Base-by-base conservation (phyloP, 148 eudicot species). In the Nepenthes gracilis region DNA sequence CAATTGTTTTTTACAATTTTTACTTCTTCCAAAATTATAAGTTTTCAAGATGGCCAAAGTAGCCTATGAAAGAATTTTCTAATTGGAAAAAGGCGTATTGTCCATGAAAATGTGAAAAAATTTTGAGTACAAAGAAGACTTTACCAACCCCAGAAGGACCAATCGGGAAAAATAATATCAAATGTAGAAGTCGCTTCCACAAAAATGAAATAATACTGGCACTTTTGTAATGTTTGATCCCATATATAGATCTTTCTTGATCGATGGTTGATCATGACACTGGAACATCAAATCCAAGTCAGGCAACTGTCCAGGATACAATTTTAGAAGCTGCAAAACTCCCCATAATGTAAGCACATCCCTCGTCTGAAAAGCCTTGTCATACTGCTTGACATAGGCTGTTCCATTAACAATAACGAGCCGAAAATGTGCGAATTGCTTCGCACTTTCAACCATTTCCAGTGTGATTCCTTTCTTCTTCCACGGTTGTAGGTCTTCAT, bases 271-370 rank as follows among this genome's bases (percentile, higher is more conserved):
- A 53, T 78, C 82, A 32, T 74, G 54, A 55, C 70, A 63, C 51
- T 78, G 78, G 23, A 78, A 85, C 85, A 85, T 83, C n/a, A 85
- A 57, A 55, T 85, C 92, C 65, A 85, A 68, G 57, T 83, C 85
- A 1, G 92, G 92, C 33, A 85, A 49, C 61, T 57, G 68, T 34
- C 92, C 85, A 0, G 92, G 92, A 63, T 85, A 85, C n/a, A 71
- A 62, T 73, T 81, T 74, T 3, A 75, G 53, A 11, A 85, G 76
- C 59, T 85, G 92, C 58, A 78, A 48, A 10, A 83, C 71, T 14
- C 92, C 92, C 87, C 88, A 85, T 45, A 80, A 33, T 0, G 85
- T 83, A 63, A 78, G 83, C 43, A 76, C 61, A 57, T 75, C 85
- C 35, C 92, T 77, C 61, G 83, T 83, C 60, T 83, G 88, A 54